Percentiles rank a stretch among this genome's conserved stretches.
phyloP scores from a whole-genome alignment of 2,329 filamentous ascomycete species.

The Neonectria hederae region DNA sequence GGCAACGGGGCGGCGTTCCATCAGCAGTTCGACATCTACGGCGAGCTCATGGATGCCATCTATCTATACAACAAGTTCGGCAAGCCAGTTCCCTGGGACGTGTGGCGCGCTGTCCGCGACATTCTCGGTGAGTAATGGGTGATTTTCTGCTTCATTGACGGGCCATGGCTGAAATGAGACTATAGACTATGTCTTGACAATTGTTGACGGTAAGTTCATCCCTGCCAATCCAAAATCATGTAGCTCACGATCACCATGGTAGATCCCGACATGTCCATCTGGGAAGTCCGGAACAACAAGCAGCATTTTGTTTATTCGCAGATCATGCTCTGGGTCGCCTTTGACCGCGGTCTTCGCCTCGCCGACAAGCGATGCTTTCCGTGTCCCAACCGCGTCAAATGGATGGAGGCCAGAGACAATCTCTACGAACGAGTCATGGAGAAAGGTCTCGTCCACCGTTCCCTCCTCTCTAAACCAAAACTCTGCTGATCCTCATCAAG shows the following conservation, averaged over 20 bases:
- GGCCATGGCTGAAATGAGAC: constrained; percentile 1
- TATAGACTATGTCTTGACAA: constrained; percentile 72
- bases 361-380: constrained; percentile 80
- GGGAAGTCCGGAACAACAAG: constrained; percentile 80
- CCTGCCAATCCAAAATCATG: too few species aligned
- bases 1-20: constrained; percentile 82
- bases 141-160: too few species aligned
- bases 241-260: constrained; percentile 9
- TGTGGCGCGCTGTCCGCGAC: constrained; percentile 76
- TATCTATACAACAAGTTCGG: constrained; percentile 84
- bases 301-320: constrained; percentile 86
- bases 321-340: constrained; percentile 84
- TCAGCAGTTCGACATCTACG: constrained; percentile 82
- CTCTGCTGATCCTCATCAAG: constrained; percentile 46
- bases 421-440: constrained; percentile 82
- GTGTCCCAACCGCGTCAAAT: constrained; percentile 73
- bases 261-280: constrained; percentile 83
- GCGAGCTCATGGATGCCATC: constrained; percentile 79
- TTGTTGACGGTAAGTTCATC: constrained; percentile 62
- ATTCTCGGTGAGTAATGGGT: constrained; percentile 60
- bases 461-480: too few species aligned
- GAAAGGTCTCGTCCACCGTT: constrained; percentile 56
- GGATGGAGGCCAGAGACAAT: constrained; percentile 72
- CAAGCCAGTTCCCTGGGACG: constrained; percentile 79
- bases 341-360: constrained; percentile 78